These are phyloP conservation scores for Afroboletus lepidellus DNA, from an alignment of 1,284 basidiomycete species.

Conservation along the genomic window DNA sequence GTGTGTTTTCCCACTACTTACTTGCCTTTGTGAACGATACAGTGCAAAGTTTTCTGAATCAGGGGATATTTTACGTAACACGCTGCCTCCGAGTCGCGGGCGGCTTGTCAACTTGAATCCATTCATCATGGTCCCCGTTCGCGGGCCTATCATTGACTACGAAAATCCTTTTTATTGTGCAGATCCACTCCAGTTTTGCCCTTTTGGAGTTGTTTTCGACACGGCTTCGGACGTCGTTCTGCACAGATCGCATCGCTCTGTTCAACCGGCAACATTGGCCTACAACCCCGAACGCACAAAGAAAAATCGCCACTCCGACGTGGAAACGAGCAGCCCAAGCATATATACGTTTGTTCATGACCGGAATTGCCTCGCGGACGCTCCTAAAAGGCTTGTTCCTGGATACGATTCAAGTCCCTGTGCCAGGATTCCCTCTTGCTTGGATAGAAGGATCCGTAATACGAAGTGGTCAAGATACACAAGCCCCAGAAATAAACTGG, in stretches of 20 bases:
- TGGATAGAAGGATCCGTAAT: not conserved
- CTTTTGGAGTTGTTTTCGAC: not conserved
- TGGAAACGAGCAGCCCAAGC: not conserved
- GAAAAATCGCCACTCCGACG: not conserved
- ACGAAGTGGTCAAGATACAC: not conserved
- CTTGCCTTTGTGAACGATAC: too few species aligned
- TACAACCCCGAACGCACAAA: not conserved
- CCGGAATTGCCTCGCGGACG: constrained; percentile 2
- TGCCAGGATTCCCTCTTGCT: not conserved
- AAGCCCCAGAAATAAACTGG: not conserved
- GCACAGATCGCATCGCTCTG: constrained; percentile 1
- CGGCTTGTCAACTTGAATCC: not conserved
- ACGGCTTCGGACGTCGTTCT: not conserved
- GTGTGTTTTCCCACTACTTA: too few species aligned
- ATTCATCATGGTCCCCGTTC: constrained; percentile 4
- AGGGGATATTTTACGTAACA: too few species aligned
- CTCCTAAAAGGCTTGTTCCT: not conserved
- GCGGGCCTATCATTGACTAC: constrained; percentile 12
- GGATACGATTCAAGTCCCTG: constrained; percentile 7
- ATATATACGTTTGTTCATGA: not conserved
- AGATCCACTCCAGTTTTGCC: not conserved
- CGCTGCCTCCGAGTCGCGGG: too few species aligned
- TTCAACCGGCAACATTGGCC: not conserved
- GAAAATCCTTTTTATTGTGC: constrained; percentile 21
- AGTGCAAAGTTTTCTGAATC: too few species aligned